Base-by-base conservation (phyloP, 1,139 yeast genomes). In the Suhomyces guaymorum region DNA sequence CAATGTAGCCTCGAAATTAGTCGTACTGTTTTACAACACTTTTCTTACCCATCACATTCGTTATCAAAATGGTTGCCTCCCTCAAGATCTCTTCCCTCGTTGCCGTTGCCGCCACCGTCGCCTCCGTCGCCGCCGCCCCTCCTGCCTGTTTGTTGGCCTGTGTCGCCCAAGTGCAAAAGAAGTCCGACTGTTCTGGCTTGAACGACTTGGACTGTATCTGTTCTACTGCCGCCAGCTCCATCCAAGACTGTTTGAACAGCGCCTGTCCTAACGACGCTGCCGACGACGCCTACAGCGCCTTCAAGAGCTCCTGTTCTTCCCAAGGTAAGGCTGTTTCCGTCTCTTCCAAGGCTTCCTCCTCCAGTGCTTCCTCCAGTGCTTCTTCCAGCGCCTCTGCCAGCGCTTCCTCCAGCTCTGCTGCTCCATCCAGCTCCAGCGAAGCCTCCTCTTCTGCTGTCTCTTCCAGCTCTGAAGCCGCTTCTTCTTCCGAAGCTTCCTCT, bases 101-200 rank as follows among this genome's bases (percentile, higher is more conserved):
- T 42, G 70, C 79, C 34, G 57, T 78, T 39, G 75, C 79, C 37
- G 63, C 77, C 37, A 57, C 77, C 39, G 62, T 77, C 36, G 66
- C 68, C 32, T 53, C 67, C 32, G 77, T 70, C 28, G 61, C 75
- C 32, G 94, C 94, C 40, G 70, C 92, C 39, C 92, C 96, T 35
- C 94, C 94, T 45, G 95, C 96, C 26, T 88, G 96, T 70, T 69
- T 88, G 49, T 72, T 88, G 59, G 95, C 95, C 30, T 88, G 96
- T 75, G 92, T 85, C 41, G 73, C 85, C 37, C 73, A 78, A 53
- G 89, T 83, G 35, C 70, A 77, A 49, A 75, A 73, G 57, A 49
- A 58, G n/a, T 63, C 78, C 33, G 52, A 66, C 30, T 82, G 90
- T 61, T 49, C 65, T 39, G 69, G 80, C 38, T 66, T 86, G 58